A percentile compares a stretch with the other conserved stretches of the same genome.
These are phyloP conservation scores for Mortierella polycephala DNA, from an alignment of 371 early-diverging fungal species.

Conservation along the genomic window DNA sequence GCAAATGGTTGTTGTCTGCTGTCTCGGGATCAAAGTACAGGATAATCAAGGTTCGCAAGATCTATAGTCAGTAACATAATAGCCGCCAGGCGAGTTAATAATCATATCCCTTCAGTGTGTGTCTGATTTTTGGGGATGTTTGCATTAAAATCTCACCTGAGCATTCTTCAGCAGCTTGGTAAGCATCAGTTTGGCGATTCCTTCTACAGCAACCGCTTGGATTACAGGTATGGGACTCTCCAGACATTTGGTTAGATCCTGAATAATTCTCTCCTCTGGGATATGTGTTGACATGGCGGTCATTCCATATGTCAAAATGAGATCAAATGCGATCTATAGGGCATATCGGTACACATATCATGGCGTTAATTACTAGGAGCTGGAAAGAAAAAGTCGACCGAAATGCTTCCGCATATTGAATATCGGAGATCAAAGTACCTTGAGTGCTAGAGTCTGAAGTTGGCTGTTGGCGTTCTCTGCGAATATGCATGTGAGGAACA, in stretches of 20 bases:
- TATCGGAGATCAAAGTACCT: slow-evolving; percentile 8
- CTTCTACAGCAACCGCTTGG: slow-evolving; percentile 70
- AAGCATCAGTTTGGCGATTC: slow-evolving; percentile 74
- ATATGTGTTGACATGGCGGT: slow-evolving; percentile 55
- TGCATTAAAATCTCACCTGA: slow-evolving; percentile 56
- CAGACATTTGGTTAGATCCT: slow-evolving; percentile 47
- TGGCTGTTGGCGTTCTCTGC: slow-evolving; percentile 46
- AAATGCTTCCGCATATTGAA: slow-evolving; percentile 24
- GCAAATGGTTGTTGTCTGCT: slow-evolving; percentile 67
- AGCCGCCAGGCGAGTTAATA: too few species aligned
- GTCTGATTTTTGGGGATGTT: neutral
- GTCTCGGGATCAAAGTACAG: slow-evolving; percentile 84
- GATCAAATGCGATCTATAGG: slow-evolving; percentile 69
- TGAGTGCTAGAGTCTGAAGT: slow-evolving; percentile 27
- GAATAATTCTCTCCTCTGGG: slow-evolving; percentile 40
- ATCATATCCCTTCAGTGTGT: neutral
- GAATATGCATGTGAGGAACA: slow-evolving; percentile 52
- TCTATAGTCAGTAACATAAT: slow-evolving; percentile 46
- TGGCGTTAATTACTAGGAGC: slow-evolving; percentile 42
- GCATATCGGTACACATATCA: neutral
- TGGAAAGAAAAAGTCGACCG: slow-evolving; percentile 10
- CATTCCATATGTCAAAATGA: slow-evolving; percentile 68
- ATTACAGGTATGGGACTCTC: slow-evolving; percentile 61
- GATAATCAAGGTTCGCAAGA: slow-evolving; percentile 73
- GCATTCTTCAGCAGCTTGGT: slow-evolving; percentile 61